Evolutionary conservation across 1,284 basidiomycete species (phyloP).

Genomic region (Inonotus obliquus): DNA sequence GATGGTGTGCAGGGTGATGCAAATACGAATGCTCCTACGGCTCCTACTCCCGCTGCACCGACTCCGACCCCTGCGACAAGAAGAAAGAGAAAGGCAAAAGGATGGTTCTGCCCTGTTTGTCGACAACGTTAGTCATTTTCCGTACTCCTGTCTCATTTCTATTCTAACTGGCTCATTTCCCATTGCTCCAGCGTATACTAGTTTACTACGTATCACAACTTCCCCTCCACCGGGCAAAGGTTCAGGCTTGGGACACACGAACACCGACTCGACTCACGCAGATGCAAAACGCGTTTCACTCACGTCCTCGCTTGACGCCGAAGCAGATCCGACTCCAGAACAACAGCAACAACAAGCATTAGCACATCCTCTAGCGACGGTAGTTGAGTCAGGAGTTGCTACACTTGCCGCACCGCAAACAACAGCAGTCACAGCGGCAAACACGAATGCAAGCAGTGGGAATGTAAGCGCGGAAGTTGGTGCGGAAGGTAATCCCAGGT

Average conservation of each 20-base stretch:
- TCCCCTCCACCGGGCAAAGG: slow-evolving; percentile 42
- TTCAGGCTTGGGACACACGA: not conserved
- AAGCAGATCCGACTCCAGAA: not conserved
- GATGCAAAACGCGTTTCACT: slow-evolving; percentile 14
- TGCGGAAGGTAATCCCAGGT: not conserved
- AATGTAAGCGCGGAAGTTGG: too few relatives aligned
- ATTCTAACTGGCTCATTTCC: slow-evolving; percentile 9
- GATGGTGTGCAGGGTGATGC: slow-evolving; percentile 18
- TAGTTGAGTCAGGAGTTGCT: not conserved
- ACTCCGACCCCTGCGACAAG: slow-evolving; percentile 32
- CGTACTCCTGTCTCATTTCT: not conserved
- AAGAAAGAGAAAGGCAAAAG: slow-evolving; percentile 86
- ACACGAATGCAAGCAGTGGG: not conserved
- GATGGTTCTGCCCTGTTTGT: slow-evolving; percentile 93
- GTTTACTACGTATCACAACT: slow-evolving; percentile 78
- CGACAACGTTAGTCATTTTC: slow-evolving; percentile 62
- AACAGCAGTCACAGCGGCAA: not conserved
- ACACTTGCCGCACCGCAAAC: not conserved
- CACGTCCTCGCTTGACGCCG: slow-evolving; percentile 7
- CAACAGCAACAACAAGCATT: not conserved
- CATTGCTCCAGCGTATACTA: slow-evolving; percentile 72
- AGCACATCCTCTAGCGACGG: slow-evolving; percentile 3
- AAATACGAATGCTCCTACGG: not conserved
- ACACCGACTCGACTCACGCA: not conserved
- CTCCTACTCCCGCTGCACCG: slow-evolving; percentile 19